These are phyloP conservation scores for Teratosphaeria gauchensis DNA, from an alignment of 2,329 filamentous ascomycete genomes.

Conservation along the genomic window DNA sequence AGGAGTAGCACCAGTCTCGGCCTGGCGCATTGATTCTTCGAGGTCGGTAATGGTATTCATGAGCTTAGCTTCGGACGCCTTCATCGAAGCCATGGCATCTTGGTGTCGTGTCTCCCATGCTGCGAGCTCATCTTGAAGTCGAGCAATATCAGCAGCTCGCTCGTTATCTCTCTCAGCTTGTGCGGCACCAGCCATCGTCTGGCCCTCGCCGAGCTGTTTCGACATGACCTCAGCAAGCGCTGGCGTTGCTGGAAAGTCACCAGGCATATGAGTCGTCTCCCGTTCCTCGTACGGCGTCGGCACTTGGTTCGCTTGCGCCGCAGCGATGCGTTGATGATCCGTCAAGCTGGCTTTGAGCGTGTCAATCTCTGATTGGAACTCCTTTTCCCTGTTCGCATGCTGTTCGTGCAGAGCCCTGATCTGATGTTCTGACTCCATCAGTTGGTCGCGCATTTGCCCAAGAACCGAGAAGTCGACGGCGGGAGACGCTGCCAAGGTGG, in stretches of 20 bases:
- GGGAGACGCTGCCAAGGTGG: constrained; percentile 69
- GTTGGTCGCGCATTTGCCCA: constrained; percentile 74
- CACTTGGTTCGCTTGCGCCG: constrained; percentile 6
- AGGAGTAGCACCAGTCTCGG: constrained; percentile 16
- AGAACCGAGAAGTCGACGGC: constrained; percentile 86
- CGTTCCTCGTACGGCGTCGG: constrained; percentile 14
- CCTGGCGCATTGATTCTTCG: constrained; percentile 46
- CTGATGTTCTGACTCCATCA: constrained; percentile 74
- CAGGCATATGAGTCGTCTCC: constrained; percentile 25
- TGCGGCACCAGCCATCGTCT: constrained; percentile 13
- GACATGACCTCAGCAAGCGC: constrained; percentile 14
- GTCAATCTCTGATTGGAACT: constrained; percentile 63
- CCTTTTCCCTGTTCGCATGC: constrained; percentile 64
- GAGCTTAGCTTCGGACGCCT: constrained; percentile 63
- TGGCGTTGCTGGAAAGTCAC: constrained; percentile 30
- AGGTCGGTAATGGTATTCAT: constrained; percentile 63
- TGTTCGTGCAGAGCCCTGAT: constrained; percentile 63
- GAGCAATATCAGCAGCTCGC: constrained; percentile 46
- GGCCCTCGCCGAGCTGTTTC: constrained; percentile 20
- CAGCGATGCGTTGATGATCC: constrained; percentile 16
- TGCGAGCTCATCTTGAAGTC: constrained; percentile 61
- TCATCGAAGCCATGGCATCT: constrained; percentile 58
- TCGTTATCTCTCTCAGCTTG: constrained; percentile 7
- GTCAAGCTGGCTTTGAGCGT: constrained; percentile 50
- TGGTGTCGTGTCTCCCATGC: constrained; percentile 71